Evolutionary conservation across 768 basidiomycete genomes (phyloP).

Genomic region (Amanita polypyramis): DNA sequence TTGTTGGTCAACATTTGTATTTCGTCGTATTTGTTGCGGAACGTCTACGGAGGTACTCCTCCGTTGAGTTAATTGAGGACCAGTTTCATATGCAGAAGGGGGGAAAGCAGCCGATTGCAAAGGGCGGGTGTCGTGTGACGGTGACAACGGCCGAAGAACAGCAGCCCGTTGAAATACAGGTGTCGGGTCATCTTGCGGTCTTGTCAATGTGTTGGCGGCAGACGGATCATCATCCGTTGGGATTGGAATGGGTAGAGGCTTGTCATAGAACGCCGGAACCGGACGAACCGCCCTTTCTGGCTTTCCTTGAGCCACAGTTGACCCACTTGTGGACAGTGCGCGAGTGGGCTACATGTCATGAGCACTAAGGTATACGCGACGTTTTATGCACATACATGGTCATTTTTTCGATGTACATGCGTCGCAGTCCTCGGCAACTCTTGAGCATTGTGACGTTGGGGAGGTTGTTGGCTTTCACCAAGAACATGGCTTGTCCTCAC

Average conservation of each 20-base stretch:
- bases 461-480: not conserved
- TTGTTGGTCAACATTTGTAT: not conserved
- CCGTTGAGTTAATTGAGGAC: not conserved
- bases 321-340: not conserved
- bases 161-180: constrained; percentile 9
- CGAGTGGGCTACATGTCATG: not conserved
- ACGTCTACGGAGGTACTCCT: not conserved
- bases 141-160: not conserved
- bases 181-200: constrained; percentile 4
- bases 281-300: not conserved
- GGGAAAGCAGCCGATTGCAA: not conserved
- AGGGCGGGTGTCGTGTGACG: not conserved
- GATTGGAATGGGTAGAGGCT: constrained; percentile 17
- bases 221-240: constrained; percentile 11
- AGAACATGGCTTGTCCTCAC: not conserved
- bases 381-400: not conserved
- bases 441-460: not conserved
- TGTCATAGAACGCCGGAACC: constrained; percentile 15
- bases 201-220: not conserved
- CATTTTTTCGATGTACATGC: too few species aligned
- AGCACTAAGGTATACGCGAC: not conserved
- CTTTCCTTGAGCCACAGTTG: not conserved
- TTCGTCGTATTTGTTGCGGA: not conserved
- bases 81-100: constrained; percentile 2
- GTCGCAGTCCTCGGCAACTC: not conserved